Conservation (phyloP, 2,329 filamentous ascomycete genomes). For the Fusarium oligoseptatum region DNA sequence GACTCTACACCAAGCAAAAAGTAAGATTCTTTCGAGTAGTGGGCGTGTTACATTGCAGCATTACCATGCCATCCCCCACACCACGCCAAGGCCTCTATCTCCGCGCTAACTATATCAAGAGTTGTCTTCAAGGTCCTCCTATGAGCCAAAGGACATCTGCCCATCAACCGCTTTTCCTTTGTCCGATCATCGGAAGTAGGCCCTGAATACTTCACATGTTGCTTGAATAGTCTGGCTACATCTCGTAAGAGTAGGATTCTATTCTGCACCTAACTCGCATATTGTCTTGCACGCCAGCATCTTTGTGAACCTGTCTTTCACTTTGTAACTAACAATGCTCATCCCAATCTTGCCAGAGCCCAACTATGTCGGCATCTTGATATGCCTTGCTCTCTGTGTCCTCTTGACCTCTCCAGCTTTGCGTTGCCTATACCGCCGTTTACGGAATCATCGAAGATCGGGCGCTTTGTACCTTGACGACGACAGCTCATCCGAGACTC, state of each 20-base stretch:
- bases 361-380: neutral
- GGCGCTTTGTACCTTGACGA: neutral
- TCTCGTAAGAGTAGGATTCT: neutral
- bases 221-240: neutral
- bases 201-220: neutral
- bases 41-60: neutral
- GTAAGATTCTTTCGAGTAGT: no score
- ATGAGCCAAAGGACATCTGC: neutral
- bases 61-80: neutral
- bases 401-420: neutral
- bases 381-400: neutral
- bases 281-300: neutral
- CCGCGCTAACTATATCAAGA: neutral
- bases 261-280: neutral
- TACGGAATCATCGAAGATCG: neutral
- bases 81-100: neutral
- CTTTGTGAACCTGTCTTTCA: neutral
- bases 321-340: neutral
- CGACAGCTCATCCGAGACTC: neutral
- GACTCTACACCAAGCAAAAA: neutral
- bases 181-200: neutral
- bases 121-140: neutral
- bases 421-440: neutral
- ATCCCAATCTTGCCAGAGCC: neutral
- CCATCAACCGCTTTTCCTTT: neutral